Base-by-base conservation (phyloP, 2,329 filamentous ascomycete species). In the Fusarium equiseti region DNA sequence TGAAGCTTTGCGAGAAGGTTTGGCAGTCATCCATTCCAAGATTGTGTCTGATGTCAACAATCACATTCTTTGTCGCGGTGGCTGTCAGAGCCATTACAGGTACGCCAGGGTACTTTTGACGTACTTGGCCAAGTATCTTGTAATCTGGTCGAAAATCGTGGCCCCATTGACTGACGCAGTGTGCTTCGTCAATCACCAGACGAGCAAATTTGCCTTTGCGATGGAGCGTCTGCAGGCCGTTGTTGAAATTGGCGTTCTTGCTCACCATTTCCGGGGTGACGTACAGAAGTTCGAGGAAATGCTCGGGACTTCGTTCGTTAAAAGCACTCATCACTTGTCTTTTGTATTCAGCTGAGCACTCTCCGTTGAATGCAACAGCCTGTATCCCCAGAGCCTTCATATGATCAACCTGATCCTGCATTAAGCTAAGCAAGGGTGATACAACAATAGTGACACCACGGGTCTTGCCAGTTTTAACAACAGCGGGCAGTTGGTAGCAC, bases 101-200 rank as follows among this genome's bases (percentile, higher is more conserved):
- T 5, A 98, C 92, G 3, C 88, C 88, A 1, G 91, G 90, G 73
- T 95, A 95, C 55, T 87, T 88, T 43, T 83, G 79, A 51, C 95
- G 88, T 45, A 98, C 84, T 63, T 90, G 86, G 29, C 95, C 94
- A 6, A 99, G 84, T 31, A 88, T 88, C 80, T 97, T 97, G 83
- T 99, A 99, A 78, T 98, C 95, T 1, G 95, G 95, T 48, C 97
- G 90, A 78, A 99, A 99, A 79, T 99, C 96, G 74, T 99, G 96
- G 1, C 96, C 96, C 96, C 96, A 99, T 83, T 99, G 95, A 79
- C 96, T 98, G 27, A 99, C 95, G 79, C 96, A 99, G 79, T 99
- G 96, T n/a, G 96, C 96, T 82, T 99, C 97, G 73, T 99, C 96
- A 68, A 99, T 97, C 56, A 99, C 96, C 51, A 99, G 89, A 27